phyloP scores from a whole-genome alignment of 169 alveolate species.

The Plasmodium vivax region DNA sequence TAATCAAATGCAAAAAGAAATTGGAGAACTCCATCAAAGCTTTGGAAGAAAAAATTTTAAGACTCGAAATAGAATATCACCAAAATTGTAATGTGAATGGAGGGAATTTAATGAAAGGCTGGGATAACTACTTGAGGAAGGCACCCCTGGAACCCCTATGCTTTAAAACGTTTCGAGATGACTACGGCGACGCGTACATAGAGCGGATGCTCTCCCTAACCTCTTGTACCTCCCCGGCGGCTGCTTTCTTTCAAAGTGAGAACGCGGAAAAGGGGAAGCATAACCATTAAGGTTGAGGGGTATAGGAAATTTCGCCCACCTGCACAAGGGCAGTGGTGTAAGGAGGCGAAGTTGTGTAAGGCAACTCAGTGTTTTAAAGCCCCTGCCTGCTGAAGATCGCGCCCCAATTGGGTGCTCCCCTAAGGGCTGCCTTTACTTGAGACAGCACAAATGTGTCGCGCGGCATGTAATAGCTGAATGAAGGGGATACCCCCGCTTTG shows the following conservation, averaged over 20 bases:
- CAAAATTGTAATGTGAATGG: slow-evolving; percentile 69
- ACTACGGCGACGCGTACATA: slow-evolving; percentile 30
- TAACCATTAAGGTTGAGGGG: neutral
- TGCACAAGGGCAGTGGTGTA: neutral
- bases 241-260: slow-evolving; percentile 19
- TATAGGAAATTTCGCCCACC: neutral
- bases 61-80: slow-evolving; percentile 72
- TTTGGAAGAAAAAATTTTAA: slow-evolving; percentile 70
- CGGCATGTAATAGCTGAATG: neutral
- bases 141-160: slow-evolving; percentile 58
- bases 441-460: neutral
- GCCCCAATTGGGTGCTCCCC: neutral
- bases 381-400: neutral
- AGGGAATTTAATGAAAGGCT: slow-evolving; percentile 68
- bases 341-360: neutral
- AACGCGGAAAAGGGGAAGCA: neutral
- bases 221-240: slow-evolving; percentile 67
- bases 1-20: slow-evolving; percentile 63
- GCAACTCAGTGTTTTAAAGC: neutral
- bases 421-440: neutral
- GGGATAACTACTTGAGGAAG: slow-evolving; percentile 59
- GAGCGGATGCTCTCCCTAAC: slow-evolving; percentile 71
- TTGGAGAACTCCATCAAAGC: slow-evolving; percentile 69
- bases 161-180: slow-evolving; percentile 69
- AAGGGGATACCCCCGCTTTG: neutral